A percentile compares a stretch with the other conserved stretches of the same genome.
phyloP scores from a whole-genome alignment of 768 basidiomycete species.

The Leccinum rimulosum region DNA sequence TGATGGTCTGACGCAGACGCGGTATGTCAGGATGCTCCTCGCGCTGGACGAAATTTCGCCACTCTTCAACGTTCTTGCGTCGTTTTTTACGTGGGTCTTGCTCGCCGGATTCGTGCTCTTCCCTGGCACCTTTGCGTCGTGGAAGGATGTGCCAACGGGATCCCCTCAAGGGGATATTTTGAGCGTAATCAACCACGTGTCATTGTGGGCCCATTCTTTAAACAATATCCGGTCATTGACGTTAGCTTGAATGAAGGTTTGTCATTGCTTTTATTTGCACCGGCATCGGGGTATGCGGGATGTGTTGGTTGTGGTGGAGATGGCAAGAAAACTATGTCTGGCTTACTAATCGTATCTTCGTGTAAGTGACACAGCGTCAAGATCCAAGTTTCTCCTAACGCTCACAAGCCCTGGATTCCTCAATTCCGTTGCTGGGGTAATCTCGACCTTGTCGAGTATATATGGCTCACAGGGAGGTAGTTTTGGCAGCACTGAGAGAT shows the following conservation, averaged over 20 bases:
- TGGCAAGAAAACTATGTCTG: constrained; percentile 61
- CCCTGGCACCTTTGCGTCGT: constrained; percentile 58
- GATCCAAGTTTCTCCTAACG: neutral
- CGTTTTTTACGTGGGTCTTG: constrained; percentile 62
- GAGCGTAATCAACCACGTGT: constrained; percentile 38
- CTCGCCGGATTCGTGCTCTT: constrained; percentile 62
- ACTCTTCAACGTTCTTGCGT: constrained; percentile 47
- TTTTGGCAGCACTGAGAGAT: constrained; percentile 41
- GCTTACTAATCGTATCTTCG: constrained; percentile 53
- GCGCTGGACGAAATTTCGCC: constrained; percentile 55
- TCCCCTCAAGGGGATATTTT: constrained; percentile 36
- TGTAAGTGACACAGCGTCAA: constrained; percentile 36
- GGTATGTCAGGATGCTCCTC: constrained; percentile 61
- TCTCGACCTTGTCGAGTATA: constrained; percentile 52
- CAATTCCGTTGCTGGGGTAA: constrained; percentile 54
- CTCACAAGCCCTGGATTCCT: constrained; percentile 49
- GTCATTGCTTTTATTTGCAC: constrained; percentile 53
- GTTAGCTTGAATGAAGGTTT: constrained; percentile 35
- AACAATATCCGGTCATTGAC: constrained; percentile 2
- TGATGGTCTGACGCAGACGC: constrained; percentile 35
- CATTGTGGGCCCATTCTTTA: constrained; percentile 39
- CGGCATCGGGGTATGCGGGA: constrained; percentile 50
- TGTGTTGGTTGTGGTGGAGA: constrained; percentile 59
- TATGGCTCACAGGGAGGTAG: constrained; percentile 48
- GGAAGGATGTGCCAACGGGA: constrained; percentile 24